These are phyloP conservation scores for Penicillium sp. DNA, from an alignment of 2,329 filamentous ascomycete species.

Conservation along the genomic window DNA sequence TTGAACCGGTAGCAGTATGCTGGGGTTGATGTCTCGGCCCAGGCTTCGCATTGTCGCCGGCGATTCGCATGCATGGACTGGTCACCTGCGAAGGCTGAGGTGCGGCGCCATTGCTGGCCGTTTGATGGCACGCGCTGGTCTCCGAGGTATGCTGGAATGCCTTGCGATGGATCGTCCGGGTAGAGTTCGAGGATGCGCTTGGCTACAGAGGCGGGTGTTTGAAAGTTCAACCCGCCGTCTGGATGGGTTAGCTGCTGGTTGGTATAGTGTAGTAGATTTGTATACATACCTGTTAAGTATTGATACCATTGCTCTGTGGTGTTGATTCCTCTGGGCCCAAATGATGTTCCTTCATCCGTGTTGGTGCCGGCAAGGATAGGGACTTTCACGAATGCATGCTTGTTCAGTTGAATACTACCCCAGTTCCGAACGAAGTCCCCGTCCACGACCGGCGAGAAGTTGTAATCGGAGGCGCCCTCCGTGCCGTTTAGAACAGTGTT, in stretches of 20 bases:
- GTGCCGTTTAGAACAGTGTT: constrained; percentile 52
- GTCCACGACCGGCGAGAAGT: constrained; percentile 49
- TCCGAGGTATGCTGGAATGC: constrained; percentile 48
- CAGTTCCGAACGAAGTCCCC: constrained; percentile 56
- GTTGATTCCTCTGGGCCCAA: constrained; percentile 55
- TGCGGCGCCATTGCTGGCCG: constrained; percentile 54
- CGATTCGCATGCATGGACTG: constrained; percentile 55
- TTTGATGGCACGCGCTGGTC: constrained; percentile 32
- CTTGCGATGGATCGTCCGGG: constrained; percentile 51
- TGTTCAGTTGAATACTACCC: constrained; percentile 53
- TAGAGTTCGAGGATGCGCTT: constrained; percentile 51
- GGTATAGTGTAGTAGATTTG: neutral
- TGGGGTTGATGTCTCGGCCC: constrained; percentile 48
- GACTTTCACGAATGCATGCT: constrained; percentile 62
- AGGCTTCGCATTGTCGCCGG: constrained; percentile 52
- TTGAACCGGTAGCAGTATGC: constrained; percentile 65
- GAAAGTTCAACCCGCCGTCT: constrained; percentile 27
- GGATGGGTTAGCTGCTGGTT: constrained; percentile 11
- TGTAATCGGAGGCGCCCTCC: constrained; percentile 37
- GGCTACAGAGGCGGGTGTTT: constrained; percentile 29
- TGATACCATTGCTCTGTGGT: constrained; percentile 53
- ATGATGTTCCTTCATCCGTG: constrained; percentile 63
- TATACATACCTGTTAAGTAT: constrained; percentile 35
- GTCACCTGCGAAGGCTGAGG: constrained; percentile 56
- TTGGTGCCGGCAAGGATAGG: constrained; percentile 64